Conservation (phyloP, 1,139 yeast genomes). For the Magnusiomyces fungicola region DNA sequence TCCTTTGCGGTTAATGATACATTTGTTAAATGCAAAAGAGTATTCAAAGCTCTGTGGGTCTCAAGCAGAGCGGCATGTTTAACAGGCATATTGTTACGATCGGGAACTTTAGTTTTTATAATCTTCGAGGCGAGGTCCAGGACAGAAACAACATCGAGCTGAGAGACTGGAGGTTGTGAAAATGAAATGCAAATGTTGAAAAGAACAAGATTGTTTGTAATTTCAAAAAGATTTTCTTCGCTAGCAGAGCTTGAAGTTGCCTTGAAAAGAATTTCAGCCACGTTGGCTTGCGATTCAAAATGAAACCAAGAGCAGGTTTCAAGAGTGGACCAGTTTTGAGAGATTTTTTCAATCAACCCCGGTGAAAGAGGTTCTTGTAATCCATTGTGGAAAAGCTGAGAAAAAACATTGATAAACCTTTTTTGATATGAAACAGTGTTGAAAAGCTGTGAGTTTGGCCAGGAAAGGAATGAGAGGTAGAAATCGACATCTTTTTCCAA, state of each 20-base stretch:
- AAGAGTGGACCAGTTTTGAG: neutral
- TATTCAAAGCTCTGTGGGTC: neutral
- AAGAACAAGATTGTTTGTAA: neutral
- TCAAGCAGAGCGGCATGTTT: constrained; percentile 1
- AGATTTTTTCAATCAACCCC: neutral
- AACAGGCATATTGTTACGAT: constrained; percentile 1
- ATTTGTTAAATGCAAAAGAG: neutral
- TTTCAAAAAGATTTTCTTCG: neutral
- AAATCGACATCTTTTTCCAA: neutral
- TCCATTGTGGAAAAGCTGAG: neutral
- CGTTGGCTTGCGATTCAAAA: neutral
- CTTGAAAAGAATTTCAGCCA: neutral
- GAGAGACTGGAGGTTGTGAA: neutral
- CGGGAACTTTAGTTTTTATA: constrained; percentile 1
- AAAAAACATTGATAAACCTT: neutral
- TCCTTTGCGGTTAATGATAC: neutral
- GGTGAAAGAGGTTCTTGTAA: neutral
- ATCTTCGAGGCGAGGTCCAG: neutral
- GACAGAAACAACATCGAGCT: neutral
- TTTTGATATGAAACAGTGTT: neutral
- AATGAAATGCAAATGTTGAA: neutral
- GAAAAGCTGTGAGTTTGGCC: neutral
- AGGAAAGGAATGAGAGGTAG: neutral
- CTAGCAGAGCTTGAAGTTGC: neutral
- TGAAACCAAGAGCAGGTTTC: neutral